Evolutionary conservation across 2,329 filamentous ascomycete genomes (phyloP).

Genomic region (Biscogniauxia marginata): DNA sequence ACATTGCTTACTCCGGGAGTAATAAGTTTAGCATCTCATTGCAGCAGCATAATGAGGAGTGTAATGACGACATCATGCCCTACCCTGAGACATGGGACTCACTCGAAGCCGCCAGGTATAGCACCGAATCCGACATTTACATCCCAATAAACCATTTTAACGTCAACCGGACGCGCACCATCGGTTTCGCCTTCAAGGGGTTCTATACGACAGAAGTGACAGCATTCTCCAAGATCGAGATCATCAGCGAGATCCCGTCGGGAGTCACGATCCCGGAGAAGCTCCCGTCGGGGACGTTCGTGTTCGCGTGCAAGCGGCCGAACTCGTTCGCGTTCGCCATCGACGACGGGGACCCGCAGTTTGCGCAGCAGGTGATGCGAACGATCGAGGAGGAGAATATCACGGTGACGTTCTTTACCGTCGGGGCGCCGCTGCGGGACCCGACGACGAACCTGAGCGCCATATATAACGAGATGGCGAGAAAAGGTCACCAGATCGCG

Average conservation of each 20-base stretch:
- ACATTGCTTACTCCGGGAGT: conserved; percentile 62
- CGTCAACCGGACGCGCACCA: conserved; percentile 53
- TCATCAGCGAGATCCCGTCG: conserved; percentile 54
- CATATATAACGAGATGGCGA: conserved; percentile 63
- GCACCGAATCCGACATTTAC: conserved; percentile 56
- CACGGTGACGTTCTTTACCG: conserved; percentile 70
- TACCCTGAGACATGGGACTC: conserved; percentile 69
- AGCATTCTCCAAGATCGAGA: conserved; percentile 56
- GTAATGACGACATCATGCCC: conserved; percentile 53
- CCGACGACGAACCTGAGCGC: conserved; percentile 57
- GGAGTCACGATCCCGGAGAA: conserved; percentile 56
- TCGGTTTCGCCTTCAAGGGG: conserved; percentile 63
- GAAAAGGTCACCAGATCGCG: conserved; percentile 65
- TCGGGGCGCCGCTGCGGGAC: conserved; percentile 62
- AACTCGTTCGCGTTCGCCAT: conserved; percentile 73
- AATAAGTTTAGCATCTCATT: conserved; percentile 63
- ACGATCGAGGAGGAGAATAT: conserved; percentile 61
- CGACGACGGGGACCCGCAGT: conserved; percentile 62
- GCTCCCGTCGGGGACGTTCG: conserved; percentile 57
- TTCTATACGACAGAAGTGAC: conserved; percentile 57
- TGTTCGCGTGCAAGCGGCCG: conserved; percentile 64
- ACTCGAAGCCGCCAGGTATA: conserved; percentile 62
- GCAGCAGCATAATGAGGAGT: conserved; percentile 64
- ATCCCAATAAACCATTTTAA: conserved; percentile 66
- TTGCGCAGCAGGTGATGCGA: conserved; percentile 59